Percentiles rank a stretch among this genome's conserved stretches.
Conservation (phyloP, 2,329 filamentous ascomycete species). For the Alternaria solani region DNA sequence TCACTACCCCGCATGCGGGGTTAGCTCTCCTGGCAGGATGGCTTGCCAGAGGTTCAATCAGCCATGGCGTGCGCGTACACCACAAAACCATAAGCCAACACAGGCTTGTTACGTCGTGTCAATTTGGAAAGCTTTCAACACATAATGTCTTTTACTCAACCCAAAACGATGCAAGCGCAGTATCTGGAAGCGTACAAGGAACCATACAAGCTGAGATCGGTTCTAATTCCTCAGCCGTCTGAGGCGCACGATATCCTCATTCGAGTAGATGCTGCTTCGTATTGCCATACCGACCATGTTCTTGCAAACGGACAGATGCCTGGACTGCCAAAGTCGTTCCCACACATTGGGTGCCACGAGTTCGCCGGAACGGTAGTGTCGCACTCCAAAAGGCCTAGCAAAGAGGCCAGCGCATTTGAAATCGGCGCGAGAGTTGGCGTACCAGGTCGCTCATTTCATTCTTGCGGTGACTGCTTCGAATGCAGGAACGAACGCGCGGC, state of each 20-base stretch:
- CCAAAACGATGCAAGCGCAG: slow-evolving; percentile 52
- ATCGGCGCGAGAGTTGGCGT: slow-evolving; percentile 52
- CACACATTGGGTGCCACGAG: slow-evolving; percentile 58
- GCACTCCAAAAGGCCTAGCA: slow-evolving; percentile 29
- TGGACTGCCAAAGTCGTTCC: slow-evolving; percentile 49
- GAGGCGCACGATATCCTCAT: slow-evolving; percentile 55
- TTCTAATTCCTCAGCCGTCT: slow-evolving; percentile 45
- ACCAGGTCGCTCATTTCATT: slow-evolving; percentile 53
- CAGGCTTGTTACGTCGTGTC: background rate
- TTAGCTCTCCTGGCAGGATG: background rate
- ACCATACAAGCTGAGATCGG: slow-evolving; percentile 50
- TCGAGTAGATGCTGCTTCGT: slow-evolving; percentile 57
- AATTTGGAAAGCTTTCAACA: too few species aligned
- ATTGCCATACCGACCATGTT: slow-evolving; percentile 57
- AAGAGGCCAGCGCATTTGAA: slow-evolving; percentile 28
- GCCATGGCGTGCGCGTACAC: background rate
- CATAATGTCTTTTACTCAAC: slow-evolving; percentile 28
- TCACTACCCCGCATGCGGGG: slow-evolving; percentile 41
- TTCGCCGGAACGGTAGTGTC: slow-evolving; percentile 57
- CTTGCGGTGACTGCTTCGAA: slow-evolving; percentile 55
- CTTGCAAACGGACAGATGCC: slow-evolving; percentile 49
- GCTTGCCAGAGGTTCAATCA: background rate
- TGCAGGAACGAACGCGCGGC: slow-evolving; percentile 39
- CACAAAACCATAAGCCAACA: background rate
- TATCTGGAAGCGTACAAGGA: slow-evolving; percentile 54